Evolutionary conservation across 805 yeast species (phyloP).

Genomic region (Dipodascus geniculatus): DNA sequence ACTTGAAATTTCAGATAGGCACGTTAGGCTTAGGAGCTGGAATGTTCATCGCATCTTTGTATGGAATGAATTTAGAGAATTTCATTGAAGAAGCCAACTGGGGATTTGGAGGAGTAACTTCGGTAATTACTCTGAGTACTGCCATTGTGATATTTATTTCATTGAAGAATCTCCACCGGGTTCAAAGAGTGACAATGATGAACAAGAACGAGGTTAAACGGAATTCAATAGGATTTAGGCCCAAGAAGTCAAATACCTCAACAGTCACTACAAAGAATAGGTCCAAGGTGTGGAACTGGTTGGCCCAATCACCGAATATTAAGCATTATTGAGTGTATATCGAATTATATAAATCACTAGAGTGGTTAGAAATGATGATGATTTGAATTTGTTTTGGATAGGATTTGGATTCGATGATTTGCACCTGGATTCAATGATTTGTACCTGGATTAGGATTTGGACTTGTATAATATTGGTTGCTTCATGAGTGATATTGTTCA

Average conservation of each 20-base stretch:
- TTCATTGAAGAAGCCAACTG: slow-evolving; percentile 67
- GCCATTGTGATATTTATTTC: slow-evolving; percentile 40
- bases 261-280: neutral
- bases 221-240: neutral
- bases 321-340: neutral
- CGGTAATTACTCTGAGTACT: slow-evolving; percentile 33
- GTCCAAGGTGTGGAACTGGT: neutral
- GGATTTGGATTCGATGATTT: neutral
- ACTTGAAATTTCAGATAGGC: slow-evolving; percentile 73
- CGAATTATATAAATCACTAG: neutral
- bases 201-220: neutral
- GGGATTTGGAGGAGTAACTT: slow-evolving; percentile 11
- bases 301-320: neutral
- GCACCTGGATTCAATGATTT: neutral
- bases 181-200: slow-evolving; percentile 62
- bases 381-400: neutral
- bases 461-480: too few species aligned
- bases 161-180: slow-evolving; percentile 43
- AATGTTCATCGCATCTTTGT: slow-evolving; percentile 70
- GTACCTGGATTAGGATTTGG: too few species aligned
- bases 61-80: slow-evolving; percentile 94
- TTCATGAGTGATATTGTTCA: too few species aligned
- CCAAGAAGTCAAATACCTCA: neutral
- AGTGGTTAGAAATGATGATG: neutral
- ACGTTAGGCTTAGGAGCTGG: slow-evolving; percentile 73